Evolutionary conservation across 179 eudicot species (phyloP).

Genomic region (Patellifolia procumbens): DNA sequence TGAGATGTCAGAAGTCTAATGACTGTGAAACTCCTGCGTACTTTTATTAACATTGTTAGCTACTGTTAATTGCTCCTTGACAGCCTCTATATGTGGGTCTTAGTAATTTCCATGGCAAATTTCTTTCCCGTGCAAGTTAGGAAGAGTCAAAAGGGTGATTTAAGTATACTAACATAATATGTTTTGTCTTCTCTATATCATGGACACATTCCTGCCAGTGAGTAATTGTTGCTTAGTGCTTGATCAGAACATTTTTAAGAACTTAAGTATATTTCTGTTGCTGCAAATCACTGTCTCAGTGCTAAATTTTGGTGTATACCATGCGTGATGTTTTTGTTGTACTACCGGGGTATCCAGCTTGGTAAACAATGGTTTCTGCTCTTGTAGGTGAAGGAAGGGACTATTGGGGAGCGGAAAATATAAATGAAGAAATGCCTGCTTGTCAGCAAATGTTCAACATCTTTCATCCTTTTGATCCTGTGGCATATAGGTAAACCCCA

Average conservation of each 20-base stretch:
- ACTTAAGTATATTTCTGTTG: no score
- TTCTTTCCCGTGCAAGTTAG: background rate
- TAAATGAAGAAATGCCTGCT: conserved; percentile 92
- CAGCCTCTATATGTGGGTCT: background rate
- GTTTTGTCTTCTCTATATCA: background rate
- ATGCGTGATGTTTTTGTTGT: background rate
- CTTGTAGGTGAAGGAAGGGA: conserved; percentile 72
- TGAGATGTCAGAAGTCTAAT: background rate
- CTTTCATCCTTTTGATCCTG: conserved; percentile 99
- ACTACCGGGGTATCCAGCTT: background rate
- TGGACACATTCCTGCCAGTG: background rate
- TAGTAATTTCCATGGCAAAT: background rate
- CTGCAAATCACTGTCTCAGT: no score
- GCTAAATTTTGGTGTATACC: background rate
- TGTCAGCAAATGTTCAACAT: conserved; percentile 93
- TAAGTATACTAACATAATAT: background rate
- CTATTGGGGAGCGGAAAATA: conserved; percentile 86
- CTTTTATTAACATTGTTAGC: background rate
- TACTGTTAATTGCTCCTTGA: background rate
- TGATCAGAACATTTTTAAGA: background rate
- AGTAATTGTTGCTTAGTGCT: background rate
- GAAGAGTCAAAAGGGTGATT: conserved; percentile 7
- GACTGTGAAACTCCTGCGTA: no score
- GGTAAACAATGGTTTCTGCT: conserved; percentile 11
- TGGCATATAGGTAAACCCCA: conserved; percentile 78